Conservation (phyloP, 2,329 filamentous ascomycete species). For the Alternaria consortialis region DNA sequence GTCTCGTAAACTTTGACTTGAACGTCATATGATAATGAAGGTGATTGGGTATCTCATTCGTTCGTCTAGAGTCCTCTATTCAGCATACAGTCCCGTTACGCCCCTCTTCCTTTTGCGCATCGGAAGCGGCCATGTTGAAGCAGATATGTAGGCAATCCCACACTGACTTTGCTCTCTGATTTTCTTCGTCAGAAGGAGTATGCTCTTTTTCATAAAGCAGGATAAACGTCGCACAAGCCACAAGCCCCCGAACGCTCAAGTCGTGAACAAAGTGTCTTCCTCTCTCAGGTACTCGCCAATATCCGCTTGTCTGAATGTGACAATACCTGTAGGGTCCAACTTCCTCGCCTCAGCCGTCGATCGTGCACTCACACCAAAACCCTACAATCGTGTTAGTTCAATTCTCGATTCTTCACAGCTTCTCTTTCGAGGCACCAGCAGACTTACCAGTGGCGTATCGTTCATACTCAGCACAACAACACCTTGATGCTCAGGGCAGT, state of each 20-base stretch:
- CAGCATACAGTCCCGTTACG: neutral
- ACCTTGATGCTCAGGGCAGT: constrained; percentile 92
- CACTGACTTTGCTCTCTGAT: constrained; percentile 1
- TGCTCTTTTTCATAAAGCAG: constrained; percentile 4
- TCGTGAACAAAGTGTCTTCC: constrained; percentile 71
- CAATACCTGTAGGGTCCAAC: constrained; percentile 88
- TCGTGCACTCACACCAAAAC: constrained; percentile 91
- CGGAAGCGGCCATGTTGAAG: neutral
- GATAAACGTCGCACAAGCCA: neutral
- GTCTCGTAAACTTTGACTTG: neutral
- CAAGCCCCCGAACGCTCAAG: constrained; percentile 39
- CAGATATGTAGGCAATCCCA: neutral
- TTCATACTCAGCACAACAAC: constrained; percentile 91
- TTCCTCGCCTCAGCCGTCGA: constrained; percentile 83
- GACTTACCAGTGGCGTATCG: constrained; percentile 75
- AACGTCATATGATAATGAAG: neutral
- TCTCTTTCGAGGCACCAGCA: neutral
- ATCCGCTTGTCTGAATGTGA: constrained; percentile 91
- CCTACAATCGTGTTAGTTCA: constrained; percentile 61
- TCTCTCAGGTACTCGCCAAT: constrained; percentile 94
- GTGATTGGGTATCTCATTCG: constrained; percentile 16
- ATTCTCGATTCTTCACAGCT: neutral
- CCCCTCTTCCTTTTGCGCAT: neutral
- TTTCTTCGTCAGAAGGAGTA: neutral
- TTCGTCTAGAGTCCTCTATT: constrained; percentile 7